Percentiles rank a stretch among this genome's conserved stretches.
Conservation (phyloP, 2,329 filamentous ascomycete species). For the Cladobotryum protrusum region DNA sequence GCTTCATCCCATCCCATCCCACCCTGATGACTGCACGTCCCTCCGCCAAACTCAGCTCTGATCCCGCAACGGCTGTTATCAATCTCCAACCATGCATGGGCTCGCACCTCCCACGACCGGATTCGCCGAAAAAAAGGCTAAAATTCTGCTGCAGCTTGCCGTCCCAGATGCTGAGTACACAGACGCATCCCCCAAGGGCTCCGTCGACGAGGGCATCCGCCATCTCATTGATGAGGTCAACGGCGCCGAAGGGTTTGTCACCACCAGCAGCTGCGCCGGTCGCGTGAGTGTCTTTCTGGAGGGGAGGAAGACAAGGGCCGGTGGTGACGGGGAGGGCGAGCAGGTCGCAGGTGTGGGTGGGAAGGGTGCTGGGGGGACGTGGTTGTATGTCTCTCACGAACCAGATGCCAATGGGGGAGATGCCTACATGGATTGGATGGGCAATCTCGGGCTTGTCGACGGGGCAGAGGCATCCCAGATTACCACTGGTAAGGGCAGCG, state of each 20-base stretch:
- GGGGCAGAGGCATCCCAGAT: slow-evolving; percentile 2
- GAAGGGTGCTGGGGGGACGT: slow-evolving; percentile 76
- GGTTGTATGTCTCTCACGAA: slow-evolving; percentile 86
- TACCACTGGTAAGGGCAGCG: not conserved
- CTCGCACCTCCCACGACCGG: slow-evolving; percentile 26
- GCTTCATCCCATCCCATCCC: no score
- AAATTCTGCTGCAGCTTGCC: slow-evolving; percentile 65
- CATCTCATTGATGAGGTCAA: slow-evolving; percentile 78
- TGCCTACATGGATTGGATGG: slow-evolving; percentile 24
- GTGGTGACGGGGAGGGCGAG: slow-evolving; percentile 12
- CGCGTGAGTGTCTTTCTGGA: slow-evolving; percentile 84
- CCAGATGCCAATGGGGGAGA: slow-evolving; percentile 30
- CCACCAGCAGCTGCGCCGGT: slow-evolving; percentile 89
- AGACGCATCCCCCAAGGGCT: slow-evolving; percentile 84
- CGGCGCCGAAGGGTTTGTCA: slow-evolving; percentile 65
- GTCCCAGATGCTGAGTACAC: slow-evolving; percentile 65
- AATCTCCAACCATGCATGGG: slow-evolving; percentile 19
- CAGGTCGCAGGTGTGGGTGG: slow-evolving; percentile 62
- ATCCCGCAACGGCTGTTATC: no score
- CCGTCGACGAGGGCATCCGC: slow-evolving; percentile 72
- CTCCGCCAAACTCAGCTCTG: no score
- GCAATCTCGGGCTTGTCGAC: slow-evolving; percentile 21
- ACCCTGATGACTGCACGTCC: no score
- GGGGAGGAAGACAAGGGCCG: slow-evolving; percentile 46
- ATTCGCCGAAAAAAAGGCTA: slow-evolving; percentile 60